Evolutionary conservation across 164 flowering plant genomes (phyloP), one percentile per base, ranked within the genome.

Genomic region (Dillenia suffruticosa): DNA sequence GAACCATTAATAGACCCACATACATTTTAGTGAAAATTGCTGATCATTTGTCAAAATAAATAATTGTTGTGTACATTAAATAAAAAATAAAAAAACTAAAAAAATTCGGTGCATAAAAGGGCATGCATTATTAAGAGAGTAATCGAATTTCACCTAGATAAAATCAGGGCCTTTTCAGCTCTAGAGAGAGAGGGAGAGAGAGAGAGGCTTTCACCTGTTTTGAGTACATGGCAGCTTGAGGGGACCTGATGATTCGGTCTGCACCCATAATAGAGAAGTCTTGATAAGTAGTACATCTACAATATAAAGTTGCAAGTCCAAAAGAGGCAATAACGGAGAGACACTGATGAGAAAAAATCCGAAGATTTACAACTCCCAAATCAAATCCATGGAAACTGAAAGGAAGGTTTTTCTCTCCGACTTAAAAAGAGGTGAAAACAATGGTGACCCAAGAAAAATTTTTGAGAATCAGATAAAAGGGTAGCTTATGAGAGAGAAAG

Each of bases 161-260:
- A 32, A 32, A 32, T 32, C 40, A 32, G 40, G 40, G 40, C 40
- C 40, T 32, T 32, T 32, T 32, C 40, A 32, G 40, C 40, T 7
- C 3, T 12, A 19, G 40, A 44, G 50, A 12, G 49, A 51, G 46
- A n/a, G 46, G 51, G 47, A 49, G 60, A 57, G 63, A 24, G 50
- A 58, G 60, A 40, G 24, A 54, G 24, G 16, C 6, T 32, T 32
- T 32, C 10, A 70, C 79, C 82, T 73, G 74, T 64, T 64, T 64
- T 58, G 76, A 26, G 61, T 48, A 46, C 43, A 62, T 50, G 45
- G 46, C 55, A 24, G 63, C 22, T 52, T 56, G 62, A 9, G 59
- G 56, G 57, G 65, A 59, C 24, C 44, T 24, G 46, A 62, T 59
- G 47, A 52, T 46, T 56, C 59, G 63, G 69, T 62, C 78, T 74